These are phyloP conservation scores for Capsicum pubescens DNA, from an alignment of 257 asterid genomes.

Conservation along the genomic window DNA sequence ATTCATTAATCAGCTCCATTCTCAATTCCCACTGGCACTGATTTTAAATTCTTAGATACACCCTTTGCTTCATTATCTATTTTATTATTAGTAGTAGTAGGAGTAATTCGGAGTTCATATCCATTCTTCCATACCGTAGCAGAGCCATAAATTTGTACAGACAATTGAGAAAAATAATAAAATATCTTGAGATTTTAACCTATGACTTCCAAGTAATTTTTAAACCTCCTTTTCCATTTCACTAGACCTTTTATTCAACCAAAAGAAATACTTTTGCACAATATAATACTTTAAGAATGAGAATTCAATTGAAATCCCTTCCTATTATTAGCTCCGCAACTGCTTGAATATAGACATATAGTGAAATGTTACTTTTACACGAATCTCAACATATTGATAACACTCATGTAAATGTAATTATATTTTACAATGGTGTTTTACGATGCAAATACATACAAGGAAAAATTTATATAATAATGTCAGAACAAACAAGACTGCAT, in stretches of 20 bases:
- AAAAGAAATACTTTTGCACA: not conserved
- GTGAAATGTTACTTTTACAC: not conserved
- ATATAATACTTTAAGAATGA: too few relatives aligned
- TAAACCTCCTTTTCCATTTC: not conserved
- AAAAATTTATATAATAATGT: not conserved
- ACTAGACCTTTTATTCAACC: not conserved
- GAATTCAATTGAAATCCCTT: too few relatives aligned
- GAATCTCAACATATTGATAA: not conserved
- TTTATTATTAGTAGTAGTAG: not conserved
- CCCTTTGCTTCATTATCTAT: not conserved
- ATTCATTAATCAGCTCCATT: constrained; percentile 11
- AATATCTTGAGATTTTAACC: not conserved
- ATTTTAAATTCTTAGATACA: not conserved
- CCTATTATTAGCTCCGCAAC: too few relatives aligned
- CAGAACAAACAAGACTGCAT: not conserved
- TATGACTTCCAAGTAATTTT: not conserved
- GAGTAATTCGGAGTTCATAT: not conserved
- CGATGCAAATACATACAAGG: not conserved
- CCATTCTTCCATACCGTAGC: not conserved
- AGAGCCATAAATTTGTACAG: not conserved
- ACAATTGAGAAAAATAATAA: not conserved
- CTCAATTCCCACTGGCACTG: constrained; percentile 17
- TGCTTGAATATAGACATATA: not conserved
- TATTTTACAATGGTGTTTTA: not conserved
- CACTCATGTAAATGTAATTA: not conserved